These are phyloP conservation scores for Paspalum vaginatum DNA, from an alignment of 176 grass and related monocot species.

Conservation along the genomic window DNA sequence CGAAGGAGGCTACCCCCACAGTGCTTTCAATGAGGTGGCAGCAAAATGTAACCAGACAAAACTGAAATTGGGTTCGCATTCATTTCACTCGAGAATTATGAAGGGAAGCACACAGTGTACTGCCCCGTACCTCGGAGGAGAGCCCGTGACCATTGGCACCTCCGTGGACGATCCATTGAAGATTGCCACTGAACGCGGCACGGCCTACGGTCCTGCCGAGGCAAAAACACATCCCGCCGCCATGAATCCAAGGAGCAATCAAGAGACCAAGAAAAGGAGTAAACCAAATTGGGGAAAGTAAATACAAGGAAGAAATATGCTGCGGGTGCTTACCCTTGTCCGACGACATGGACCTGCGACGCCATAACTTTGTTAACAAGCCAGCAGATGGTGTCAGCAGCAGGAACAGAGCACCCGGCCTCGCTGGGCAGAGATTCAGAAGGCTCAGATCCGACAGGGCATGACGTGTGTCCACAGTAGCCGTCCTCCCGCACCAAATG, in stretches of 20 bases:
- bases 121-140: slow-evolving; percentile 56
- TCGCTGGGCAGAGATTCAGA: slow-evolving; percentile 38
- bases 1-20: slow-evolving; percentile 36
- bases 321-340: slow-evolving; percentile 57
- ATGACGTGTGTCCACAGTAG: slow-evolving; percentile 65
- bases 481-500: slow-evolving; percentile 91
- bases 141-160: slow-evolving; percentile 50
- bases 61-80: slow-evolving; percentile 46
- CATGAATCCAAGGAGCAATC: slow-evolving; percentile 28
- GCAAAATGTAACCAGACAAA: slow-evolving; percentile 54
- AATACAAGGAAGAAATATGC: neutral
- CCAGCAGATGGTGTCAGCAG: slow-evolving; percentile 44
- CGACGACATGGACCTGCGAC: slow-evolving; percentile 67
- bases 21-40: slow-evolving; percentile 47
- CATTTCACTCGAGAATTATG: slow-evolving; percentile 31
- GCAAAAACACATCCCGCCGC: slow-evolving; percentile 23
- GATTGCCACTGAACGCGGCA: slow-evolving; percentile 66
- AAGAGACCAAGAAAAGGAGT: neutral
- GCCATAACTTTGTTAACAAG: slow-evolving; percentile 72
- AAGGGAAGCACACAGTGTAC: slow-evolving; percentile 18
- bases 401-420: slow-evolving; percentile 44
- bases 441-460: slow-evolving; percentile 51
- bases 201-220: slow-evolving; percentile 65
- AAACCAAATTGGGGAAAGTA: neutral
- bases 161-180: slow-evolving; percentile 72